Base-by-base conservation (phyloP, 2,329 filamentous ascomycete genomes). In the Fusarium floridanum region DNA sequence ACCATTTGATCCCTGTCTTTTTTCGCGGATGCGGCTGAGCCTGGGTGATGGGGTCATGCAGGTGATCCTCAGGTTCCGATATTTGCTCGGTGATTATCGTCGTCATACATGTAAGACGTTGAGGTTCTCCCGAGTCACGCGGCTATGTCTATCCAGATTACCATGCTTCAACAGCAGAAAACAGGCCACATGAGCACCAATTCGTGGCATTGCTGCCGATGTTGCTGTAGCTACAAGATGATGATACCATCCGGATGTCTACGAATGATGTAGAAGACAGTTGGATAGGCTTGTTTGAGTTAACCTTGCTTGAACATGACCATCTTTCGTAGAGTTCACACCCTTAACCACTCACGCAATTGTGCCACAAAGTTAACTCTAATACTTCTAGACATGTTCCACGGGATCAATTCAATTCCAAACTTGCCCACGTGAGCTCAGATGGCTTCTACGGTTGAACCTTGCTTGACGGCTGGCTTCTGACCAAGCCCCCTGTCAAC, bases 1-100 rank as follows among this genome's bases (percentile, higher is more conserved):
- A 66, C 74, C 74, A 70, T 34, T 32, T 8, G 12, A 57, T 57
- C 32, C 53, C 20, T 36, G 53, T 55, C 27, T 7, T 32, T 20
- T 20, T 20, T 55, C 17, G 24, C 9, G 16, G 45, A 50, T 50
- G 24, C 16, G 24, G 29, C 48, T 2, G 24, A 53, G 48, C 16
- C 16, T 27, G 20, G 43, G 17, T n/a, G 48, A 29, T 32, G 48
- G 24, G 48, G 9, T 1, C 27, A 7, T 55, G 27, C 50, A 20
- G 17, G 50, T 32, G 27, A 55, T 55, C 3, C 17, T 55, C 11
- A 16, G 27, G 20, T 55, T 14, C 7, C 27, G 27, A 32, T 29
- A 32, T 32, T 1, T 20, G 14, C 27, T 55, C 50, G 17, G 50
- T 4, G 12, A 14, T 34, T 55, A 5, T 32, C 27, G 45, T 27